Base-by-base conservation (phyloP, 768 basidiomycete species). In the Suillus hirtellus region DNA sequence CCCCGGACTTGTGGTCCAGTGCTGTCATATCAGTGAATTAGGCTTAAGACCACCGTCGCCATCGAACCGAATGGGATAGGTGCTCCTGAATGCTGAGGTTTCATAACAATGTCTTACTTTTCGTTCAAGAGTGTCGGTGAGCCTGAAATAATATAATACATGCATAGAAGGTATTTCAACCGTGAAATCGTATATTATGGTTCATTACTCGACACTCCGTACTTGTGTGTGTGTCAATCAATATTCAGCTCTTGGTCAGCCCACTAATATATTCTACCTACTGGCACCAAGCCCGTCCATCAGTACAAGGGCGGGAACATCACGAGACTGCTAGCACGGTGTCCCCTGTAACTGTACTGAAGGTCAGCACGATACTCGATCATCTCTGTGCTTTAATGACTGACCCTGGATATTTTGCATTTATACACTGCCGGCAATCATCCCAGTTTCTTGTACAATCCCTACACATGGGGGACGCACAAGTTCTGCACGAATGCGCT, bases 401-500 rank as follows among this genome's bases (percentile, higher is more conserved):
- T 43, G 40, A 42, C 56, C 56, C 40, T 58, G 56, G 56, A 43
- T 58, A 58, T 11, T 42, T 58, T 19, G 56, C 38, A 19, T 42
- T 24, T 42, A 42, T 27, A 10, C 56, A 58, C 27, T 31, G 40
- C 10, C 56, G 38, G 24, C 56, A 58, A 37, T 58, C 56, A 58
- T 58, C 56, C 40, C 56, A 58, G 11, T 42, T 58, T 19, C 56
- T 24, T 19, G 40, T 58, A 27, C 56, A 58, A 42, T 58, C 56
- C 56, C 40, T 58, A 38, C 56, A 58, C 56, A 58, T 58, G 38
- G 38, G 38, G 24, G 38, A 24, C 17, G 24, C 11, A 11, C 56
- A 58, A 3, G 56, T 58, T 42, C 42, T 58, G 40, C 56, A 58
- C 12, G 56, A 58, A 19, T 40, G 27, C 10, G 11, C 24, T 12